Evolutionary conservation across 2,329 filamentous ascomycete species (phyloP).

Genomic region (Diaporthe vexans): DNA sequence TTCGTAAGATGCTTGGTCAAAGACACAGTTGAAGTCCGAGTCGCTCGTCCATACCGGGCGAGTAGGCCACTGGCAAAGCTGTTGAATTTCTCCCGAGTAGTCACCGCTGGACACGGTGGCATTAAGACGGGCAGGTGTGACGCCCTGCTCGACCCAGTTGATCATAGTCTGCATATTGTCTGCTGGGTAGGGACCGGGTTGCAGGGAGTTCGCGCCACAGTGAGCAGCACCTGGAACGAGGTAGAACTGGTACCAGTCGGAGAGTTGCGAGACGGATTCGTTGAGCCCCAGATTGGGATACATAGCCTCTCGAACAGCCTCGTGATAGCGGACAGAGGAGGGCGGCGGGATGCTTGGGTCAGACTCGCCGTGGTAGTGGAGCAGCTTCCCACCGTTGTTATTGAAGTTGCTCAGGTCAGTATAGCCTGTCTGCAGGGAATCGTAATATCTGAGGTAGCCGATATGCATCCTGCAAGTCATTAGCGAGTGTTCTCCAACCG

Average conservation of each 20-base stretch:
- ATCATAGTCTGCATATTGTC: constrained; percentile 79
- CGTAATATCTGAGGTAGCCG: constrained; percentile 62
- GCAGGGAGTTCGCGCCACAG: constrained; percentile 60
- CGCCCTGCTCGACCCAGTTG: constrained; percentile 75
- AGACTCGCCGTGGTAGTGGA: constrained; percentile 71
- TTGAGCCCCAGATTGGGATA: constrained; percentile 56
- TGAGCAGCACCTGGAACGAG: constrained; percentile 67
- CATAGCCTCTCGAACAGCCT: constrained; percentile 66
- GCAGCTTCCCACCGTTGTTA: constrained; percentile 65
- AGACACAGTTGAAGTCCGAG: constrained; percentile 40
- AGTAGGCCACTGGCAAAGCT: constrained; percentile 57
- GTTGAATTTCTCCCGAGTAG: constrained; percentile 51
- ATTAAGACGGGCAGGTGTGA: constrained; percentile 54
- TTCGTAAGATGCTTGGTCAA: constrained; percentile 42
- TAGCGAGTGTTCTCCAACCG: constrained; percentile 49
- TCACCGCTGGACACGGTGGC: constrained; percentile 52
- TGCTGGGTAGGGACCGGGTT: constrained; percentile 62
- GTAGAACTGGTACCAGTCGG: constrained; percentile 69
- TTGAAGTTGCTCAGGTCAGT: constrained; percentile 67
- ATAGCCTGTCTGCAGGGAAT: constrained; percentile 66
- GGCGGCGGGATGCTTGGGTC: constrained; percentile 66
- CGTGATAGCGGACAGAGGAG: constrained; percentile 68
- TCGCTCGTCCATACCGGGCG: constrained; percentile 42
- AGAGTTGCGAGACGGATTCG: constrained; percentile 56
- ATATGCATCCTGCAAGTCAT: constrained; percentile 56